Evolutionary conservation across 306 rosid genomes (phyloP).

Genomic region (Dalbergia oliveri): DNA sequence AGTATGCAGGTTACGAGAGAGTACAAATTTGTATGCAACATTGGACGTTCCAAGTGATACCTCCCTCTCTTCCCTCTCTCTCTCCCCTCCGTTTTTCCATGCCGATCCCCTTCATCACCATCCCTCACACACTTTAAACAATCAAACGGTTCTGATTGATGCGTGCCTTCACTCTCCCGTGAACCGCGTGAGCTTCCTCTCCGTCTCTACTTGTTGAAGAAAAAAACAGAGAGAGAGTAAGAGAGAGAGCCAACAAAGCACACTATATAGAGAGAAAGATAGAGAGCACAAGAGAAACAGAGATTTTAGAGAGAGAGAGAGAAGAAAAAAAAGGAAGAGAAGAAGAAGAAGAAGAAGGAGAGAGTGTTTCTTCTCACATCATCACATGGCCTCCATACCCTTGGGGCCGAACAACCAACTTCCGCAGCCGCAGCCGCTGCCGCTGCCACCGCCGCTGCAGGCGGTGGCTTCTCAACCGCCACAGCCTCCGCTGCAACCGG

Average conservation of each 20-base stretch:
- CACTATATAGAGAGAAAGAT: not conserved
- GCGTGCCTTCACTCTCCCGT: constrained; percentile 4
- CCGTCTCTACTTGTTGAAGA: constrained; percentile 7
- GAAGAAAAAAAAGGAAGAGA: not conserved
- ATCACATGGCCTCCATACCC: constrained; percentile 79
- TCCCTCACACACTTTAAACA: not conserved
- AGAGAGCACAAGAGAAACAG: constrained; percentile 1
- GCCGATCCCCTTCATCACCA: not conserved
- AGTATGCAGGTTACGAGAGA: not conserved
- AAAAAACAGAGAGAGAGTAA: not conserved
- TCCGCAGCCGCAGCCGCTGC: constrained; percentile 33
- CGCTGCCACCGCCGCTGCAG: constrained; percentile 55
- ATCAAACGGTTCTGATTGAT: constrained; percentile 32
- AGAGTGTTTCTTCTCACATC: constrained; percentile 35
- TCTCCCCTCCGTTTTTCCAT: too few relatives aligned
- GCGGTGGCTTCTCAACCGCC: constrained; percentile 47
- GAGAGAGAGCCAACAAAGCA: not conserved
- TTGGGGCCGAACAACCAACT: constrained; percentile 70
- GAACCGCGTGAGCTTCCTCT: constrained; percentile 47
- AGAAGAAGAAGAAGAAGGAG: constrained; percentile 20
- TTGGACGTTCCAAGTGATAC: not conserved
- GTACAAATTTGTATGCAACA: constrained; percentile 4
- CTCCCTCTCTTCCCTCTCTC: too few relatives aligned
- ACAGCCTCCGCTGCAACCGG: constrained; percentile 52
- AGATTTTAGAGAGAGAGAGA: constrained; percentile 17